phyloP scores from a whole-genome alignment of 148 eudicot genomes.

The Dysphania ambrosioides region DNA sequence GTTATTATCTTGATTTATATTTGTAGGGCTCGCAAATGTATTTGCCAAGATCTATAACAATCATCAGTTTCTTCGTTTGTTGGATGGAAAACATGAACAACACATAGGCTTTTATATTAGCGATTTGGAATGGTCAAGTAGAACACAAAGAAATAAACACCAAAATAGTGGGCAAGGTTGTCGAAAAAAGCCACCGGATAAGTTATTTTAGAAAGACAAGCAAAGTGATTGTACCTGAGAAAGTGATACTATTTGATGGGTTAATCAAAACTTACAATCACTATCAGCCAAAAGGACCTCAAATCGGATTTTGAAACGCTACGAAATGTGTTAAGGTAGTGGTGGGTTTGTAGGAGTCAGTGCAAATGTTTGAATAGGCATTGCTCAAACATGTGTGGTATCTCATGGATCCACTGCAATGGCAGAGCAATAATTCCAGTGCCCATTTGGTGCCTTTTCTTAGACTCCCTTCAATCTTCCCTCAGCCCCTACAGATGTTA shows the following conservation, averaged over 20 bases:
- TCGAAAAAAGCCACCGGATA: neutral
- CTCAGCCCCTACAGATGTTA: neutral
- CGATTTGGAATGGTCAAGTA: no score
- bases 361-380: neutral
- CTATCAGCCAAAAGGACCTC: neutral
- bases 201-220: conserved; percentile 2
- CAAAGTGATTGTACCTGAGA: conserved; percentile 13
- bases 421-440: neutral
- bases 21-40: no score
- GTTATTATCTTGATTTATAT: no score
- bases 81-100: no score
- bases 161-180: neutral
- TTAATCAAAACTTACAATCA: conserved; percentile 9
- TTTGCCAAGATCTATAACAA: no score
- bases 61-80: no score
- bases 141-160: conserved; percentile 18
- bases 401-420: conserved; percentile 4
- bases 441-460: neutral
- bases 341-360: neutral
- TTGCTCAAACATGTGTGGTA: conserved; percentile 17
- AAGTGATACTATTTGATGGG: neutral
- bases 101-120: no score
- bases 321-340: neutral
- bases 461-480: neutral
- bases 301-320: neutral